Conservation (phyloP, 2,329 filamentous ascomycete genomes). For the Penicillium sp. region DNA sequence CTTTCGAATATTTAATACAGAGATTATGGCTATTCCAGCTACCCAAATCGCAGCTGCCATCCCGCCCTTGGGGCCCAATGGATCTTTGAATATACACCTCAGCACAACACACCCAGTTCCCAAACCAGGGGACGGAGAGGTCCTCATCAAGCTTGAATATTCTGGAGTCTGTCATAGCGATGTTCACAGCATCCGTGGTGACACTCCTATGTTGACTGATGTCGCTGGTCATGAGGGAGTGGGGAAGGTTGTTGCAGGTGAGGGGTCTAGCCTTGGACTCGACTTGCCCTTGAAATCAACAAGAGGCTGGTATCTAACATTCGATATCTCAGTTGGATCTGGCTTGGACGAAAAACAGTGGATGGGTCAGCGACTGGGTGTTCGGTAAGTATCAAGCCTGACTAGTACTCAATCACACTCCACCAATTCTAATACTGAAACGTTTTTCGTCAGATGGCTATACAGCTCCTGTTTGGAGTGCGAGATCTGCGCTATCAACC, state of each 20-base stretch:
- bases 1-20: neutral
- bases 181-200: slow-evolving; percentile 47
- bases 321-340: slow-evolving; percentile 25
- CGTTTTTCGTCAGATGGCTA: slow-evolving; percentile 32
- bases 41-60: slow-evolving; percentile 36
- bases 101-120: slow-evolving; percentile 35
- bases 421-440: neutral
- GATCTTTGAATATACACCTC: slow-evolving; percentile 27
- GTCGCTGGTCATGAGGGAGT: slow-evolving; percentile 52
- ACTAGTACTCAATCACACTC: neutral
- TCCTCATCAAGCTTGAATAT: slow-evolving; percentile 52
- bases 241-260: slow-evolving; percentile 43
- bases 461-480: slow-evolving; percentile 42
- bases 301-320: neutral
- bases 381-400: slow-evolving; percentile 27
- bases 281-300: neutral
- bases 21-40: slow-evolving; percentile 21
- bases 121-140: slow-evolving; percentile 39
- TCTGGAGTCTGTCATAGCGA: slow-evolving; percentile 53
- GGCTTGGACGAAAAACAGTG: slow-evolving; percentile 30
- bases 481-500: slow-evolving; percentile 41
- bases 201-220: slow-evolving; percentile 47
- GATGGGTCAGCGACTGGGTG: slow-evolving; percentile 35
- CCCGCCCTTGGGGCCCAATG: slow-evolving; percentile 23
- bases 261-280: neutral